Conservation (phyloP, 2,329 filamentous ascomycete species). For the Dichotomopilus funicola region DNA sequence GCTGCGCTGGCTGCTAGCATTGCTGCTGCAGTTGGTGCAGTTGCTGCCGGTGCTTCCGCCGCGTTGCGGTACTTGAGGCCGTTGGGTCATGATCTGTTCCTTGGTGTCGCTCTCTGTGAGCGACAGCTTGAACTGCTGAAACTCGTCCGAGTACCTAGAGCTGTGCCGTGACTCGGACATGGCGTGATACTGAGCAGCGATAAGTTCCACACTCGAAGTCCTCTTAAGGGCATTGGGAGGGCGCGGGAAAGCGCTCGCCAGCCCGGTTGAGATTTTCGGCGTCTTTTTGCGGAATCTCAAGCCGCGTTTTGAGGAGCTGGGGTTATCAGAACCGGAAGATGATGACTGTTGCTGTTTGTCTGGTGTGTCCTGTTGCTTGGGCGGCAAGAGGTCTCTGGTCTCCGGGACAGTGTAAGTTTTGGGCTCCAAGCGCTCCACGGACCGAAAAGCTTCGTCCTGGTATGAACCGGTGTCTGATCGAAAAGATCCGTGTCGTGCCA, state of each 20-base stretch:
- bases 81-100: not conserved
- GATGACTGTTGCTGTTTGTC: slow-evolving; percentile 2
- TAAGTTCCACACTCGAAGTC: slow-evolving; percentile 39
- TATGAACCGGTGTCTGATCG: slow-evolving; percentile 24
- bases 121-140: slow-evolving; percentile 22
- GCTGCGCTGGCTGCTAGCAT: slow-evolving; percentile 8
- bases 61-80: not conserved
- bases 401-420: slow-evolving; percentile 26
- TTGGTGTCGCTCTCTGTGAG: slow-evolving; percentile 5
- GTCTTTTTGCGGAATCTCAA: slow-evolving; percentile 46
- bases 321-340: slow-evolving; percentile 18
- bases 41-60: no score
- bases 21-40: no score
- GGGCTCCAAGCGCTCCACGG: not conserved
- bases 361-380: slow-evolving; percentile 11
- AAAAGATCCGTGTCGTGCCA: slow-evolving; percentile 30
- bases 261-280: slow-evolving; percentile 43
- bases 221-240: slow-evolving; percentile 24
- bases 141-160: slow-evolving; percentile 28
- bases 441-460: slow-evolving; percentile 2
- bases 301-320: slow-evolving; percentile 22
- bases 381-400: slow-evolving; percentile 31
- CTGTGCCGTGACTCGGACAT: slow-evolving; percentile 36
- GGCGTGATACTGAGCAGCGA: slow-evolving; percentile 46
- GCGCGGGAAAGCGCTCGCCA: slow-evolving; percentile 35